Percentiles rank a stretch among this genome's conserved stretches.
phyloP scores from a whole-genome alignment of 23 red algal species.

The Gracilaria caudata region DNA sequence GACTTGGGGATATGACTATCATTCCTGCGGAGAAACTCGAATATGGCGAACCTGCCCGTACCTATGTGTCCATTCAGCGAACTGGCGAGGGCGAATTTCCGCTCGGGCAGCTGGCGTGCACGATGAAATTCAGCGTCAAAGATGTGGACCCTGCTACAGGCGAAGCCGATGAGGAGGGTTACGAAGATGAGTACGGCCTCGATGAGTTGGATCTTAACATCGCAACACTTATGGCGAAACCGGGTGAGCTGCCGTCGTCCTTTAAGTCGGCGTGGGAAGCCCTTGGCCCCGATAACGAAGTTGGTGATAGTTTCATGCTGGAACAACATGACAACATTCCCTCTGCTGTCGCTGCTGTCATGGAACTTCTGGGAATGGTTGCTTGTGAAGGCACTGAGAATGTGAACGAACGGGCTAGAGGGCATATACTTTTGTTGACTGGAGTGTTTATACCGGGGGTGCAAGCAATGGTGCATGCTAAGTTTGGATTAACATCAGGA shows the following conservation, averaged over 20 bases:
- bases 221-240: conserved; percentile 77
- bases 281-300: conserved; percentile 77
- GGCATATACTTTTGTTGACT: conserved; percentile 85
- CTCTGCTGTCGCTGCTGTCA: conserved; percentile 79
- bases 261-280: conserved; percentile 94
- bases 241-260: conserved; percentile 54
- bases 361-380: conserved; percentile 86
- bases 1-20: conserved; percentile 58
- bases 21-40: conserved; percentile 62
- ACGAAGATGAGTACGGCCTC: conserved; percentile 87
- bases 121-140: conserved; percentile 76
- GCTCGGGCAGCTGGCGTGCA: conserved; percentile 70
- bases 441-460: conserved; percentile 85
- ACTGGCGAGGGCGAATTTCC: conserved; percentile 67
- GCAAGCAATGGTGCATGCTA: conserved; percentile 71
- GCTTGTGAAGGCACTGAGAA: conserved; percentile 81
- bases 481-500: conserved; percentile 63
- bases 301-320: conserved; percentile 81
- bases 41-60: conserved; percentile 51
- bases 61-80: conserved; percentile 71
- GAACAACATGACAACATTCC: conserved; percentile 84
- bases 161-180: conserved; percentile 85
- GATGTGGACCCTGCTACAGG: conserved; percentile 80
- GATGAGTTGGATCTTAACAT: conserved; percentile 84
- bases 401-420: conserved; percentile 71